Base-by-base conservation (phyloP, 1,139 yeast genomes). In the Scheffersomyces stambukii region DNA sequence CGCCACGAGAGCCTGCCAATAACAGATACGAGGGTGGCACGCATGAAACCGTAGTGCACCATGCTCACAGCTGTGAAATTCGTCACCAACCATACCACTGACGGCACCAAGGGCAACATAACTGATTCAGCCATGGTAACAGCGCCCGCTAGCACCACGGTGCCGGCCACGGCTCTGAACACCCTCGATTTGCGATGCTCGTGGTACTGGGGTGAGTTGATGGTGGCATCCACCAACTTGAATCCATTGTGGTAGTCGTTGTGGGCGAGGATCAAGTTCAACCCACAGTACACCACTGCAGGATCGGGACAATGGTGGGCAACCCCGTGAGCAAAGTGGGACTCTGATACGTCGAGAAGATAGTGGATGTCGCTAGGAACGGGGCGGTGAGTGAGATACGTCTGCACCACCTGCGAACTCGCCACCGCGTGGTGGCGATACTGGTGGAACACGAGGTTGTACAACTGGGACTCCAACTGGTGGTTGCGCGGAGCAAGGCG, bases 1-100 rank as follows among this genome's bases (percentile, higher is more conserved):
- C 72, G 37, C 67, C 70, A 65, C 18, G 55, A 43, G 4, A 64
- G 42, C 20, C 70, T 38, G 1, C 57, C 58, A 4, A 60, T 29
- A 8, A 39, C 35, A 5, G 39, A 33, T 5, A 54, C 40, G 3
- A 41, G 37, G 7, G 35, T 37, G 4, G 52, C 19, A 12, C 40
- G 29, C 32, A 40, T 19, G 30, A 35, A 36, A 13, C 28, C 40
- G 35, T 28, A 35, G 17, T 19, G 17, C 6, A 42, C 28, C 4
- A 37, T 12, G 1, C 25, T 8, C 3, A 35, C 22, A 8, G 29
- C 23, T 3, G 29, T 25, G 7, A 33, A 19, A 18, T 41, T 42
- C n/a, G 37, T 19, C 8, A 32, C 9, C 5, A 35, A 11, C 37
- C 44, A 41, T 8, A 26, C 23, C 4, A 29, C 18, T 5, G 37